Conservation (phyloP, 352 stramenopile species). For the Achlya hypogyna region DNA sequence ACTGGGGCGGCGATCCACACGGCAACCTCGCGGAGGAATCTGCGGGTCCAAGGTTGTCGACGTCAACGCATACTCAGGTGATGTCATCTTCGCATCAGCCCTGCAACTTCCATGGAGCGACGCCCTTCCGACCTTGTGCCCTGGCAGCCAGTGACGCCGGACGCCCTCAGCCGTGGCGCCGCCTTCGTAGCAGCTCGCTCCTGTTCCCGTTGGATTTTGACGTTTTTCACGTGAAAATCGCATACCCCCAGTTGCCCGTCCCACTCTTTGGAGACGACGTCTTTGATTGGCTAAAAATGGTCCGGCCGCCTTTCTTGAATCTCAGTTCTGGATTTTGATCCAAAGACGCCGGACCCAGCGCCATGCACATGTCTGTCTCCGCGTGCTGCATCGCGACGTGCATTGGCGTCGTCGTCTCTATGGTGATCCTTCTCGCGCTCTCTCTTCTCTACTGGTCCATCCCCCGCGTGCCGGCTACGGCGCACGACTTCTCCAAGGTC, state of each 20-base stretch:
- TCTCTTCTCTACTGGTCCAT: constrained; percentile 17
- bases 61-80: background rate
- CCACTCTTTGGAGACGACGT: background rate
- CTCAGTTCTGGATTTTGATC: constrained; percentile 6
- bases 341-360: background rate
- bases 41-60: background rate
- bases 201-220: too few relatives aligned
- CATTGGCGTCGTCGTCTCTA: constrained; percentile 3
- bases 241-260: background rate
- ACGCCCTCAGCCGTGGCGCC: too few relatives aligned
- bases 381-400: constrained; percentile 11
- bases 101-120: background rate
- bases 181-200: too few relatives aligned
- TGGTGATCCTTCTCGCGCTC: background rate
- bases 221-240: background rate
- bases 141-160: too few relatives aligned
- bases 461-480: background rate
- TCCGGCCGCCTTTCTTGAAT: background rate
- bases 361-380: background rate
- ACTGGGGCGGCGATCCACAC: too few relatives aligned
- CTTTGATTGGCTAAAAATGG: background rate
- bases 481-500: constrained; percentile 10
- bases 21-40: too few relatives aligned
- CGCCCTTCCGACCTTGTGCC: too few relatives aligned
- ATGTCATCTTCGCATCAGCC: background rate